Percentiles rank a stretch among this genome's conserved stretches.
phyloP scores from a whole-genome alignment of 176 grass and related monocot species.

The Dendrocalamus sinicus region DNA sequence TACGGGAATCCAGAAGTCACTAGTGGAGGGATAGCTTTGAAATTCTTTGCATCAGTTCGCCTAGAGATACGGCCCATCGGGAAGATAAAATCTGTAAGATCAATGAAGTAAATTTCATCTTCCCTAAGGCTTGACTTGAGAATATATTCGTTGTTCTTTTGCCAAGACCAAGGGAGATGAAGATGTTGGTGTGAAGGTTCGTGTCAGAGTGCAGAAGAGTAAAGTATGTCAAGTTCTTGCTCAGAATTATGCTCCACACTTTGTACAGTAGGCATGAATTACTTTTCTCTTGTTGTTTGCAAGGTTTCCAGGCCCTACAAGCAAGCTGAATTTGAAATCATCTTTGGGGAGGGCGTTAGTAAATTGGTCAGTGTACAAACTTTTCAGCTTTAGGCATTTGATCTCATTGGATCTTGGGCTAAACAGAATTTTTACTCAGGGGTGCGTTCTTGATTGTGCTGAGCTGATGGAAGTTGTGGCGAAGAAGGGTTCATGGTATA shows the following conservation, averaged over 20 bases:
- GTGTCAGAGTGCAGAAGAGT: constrained; percentile 98
- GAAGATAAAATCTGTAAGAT: constrained; percentile 97
- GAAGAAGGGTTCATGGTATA: constrained; percentile 97
- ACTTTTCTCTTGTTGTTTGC: constrained; percentile 15
- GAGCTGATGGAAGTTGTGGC: constrained; percentile 96
- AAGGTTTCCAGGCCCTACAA: constrained; percentile 97
- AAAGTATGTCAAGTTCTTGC: constrained; percentile 67
- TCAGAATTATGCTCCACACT: constrained; percentile 23
- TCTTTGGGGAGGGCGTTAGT: constrained; percentile 96
- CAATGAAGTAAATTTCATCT: constrained; percentile 26
- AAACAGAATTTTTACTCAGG: constrained; percentile 54
- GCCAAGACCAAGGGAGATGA: constrained; percentile 87
- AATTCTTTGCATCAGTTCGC: constrained; percentile 98
- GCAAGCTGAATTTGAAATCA: constrained; percentile 99
- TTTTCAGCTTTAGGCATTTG: constrained; percentile 37
- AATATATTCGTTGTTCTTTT: constrained; percentile 46
- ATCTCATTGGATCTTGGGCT: not conserved
- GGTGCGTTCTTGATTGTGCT: constrained; percentile 95
- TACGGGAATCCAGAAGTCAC: constrained; percentile 99
- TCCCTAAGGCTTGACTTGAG: constrained; percentile 7
- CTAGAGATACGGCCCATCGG: constrained; percentile 92
- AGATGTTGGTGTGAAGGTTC: constrained; percentile 94
- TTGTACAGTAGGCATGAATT: constrained; percentile 28
- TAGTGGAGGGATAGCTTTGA: constrained; percentile 96
- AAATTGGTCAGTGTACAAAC: constrained; percentile 66